Evolutionary conservation across 2,329 filamentous ascomycete species (phyloP).

Genomic region (Talaromyces sp.): DNA sequence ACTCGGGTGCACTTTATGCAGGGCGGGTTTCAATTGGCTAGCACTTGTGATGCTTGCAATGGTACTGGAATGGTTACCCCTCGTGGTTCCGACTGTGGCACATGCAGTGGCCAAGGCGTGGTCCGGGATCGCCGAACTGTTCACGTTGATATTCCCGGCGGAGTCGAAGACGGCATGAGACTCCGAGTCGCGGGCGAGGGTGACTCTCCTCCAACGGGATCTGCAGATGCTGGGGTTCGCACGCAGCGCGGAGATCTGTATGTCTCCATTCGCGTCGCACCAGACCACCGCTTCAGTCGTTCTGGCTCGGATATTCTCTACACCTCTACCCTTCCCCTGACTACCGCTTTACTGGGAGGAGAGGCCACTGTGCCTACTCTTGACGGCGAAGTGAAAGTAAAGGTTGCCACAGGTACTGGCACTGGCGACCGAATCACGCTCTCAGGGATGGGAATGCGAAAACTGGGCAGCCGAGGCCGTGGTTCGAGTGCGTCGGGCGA

Average conservation of each 20-base stretch:
- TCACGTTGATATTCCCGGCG: conserved; percentile 84
- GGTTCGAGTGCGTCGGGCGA: conserved; percentile 62
- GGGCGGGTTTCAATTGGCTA: conserved; percentile 93
- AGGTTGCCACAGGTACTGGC: conserved; percentile 82
- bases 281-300: conserved; percentile 83
- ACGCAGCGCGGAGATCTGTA: conserved; percentile 82
- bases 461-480: conserved; percentile 59
- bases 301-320: conserved; percentile 86
- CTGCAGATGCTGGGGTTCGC: conserved; percentile 56
- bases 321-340: conserved; percentile 84
- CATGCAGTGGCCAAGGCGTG: conserved; percentile 78
- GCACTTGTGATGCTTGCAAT: conserved; percentile 74
- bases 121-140: conserved; percentile 77
- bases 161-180: conserved; percentile 95
- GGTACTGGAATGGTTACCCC: conserved; percentile 73
- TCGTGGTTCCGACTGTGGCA: conserved; percentile 70
- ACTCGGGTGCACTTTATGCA: conserved; percentile 82
- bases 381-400: conserved; percentile 83
- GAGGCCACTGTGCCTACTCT: conserved; percentile 86
- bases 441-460: conserved; percentile 88
- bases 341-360: conserved; percentile 85
- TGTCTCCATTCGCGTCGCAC: conserved; percentile 81
- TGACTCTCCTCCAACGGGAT: conserved; percentile 74
- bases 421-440: conserved; percentile 90
- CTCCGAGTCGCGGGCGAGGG: conserved; percentile 79